Percentiles rank a stretch among this genome's conserved stretches.
Conservation (phyloP, 1,139 yeast genomes). For the Yamadazyma oceani region DNA sequence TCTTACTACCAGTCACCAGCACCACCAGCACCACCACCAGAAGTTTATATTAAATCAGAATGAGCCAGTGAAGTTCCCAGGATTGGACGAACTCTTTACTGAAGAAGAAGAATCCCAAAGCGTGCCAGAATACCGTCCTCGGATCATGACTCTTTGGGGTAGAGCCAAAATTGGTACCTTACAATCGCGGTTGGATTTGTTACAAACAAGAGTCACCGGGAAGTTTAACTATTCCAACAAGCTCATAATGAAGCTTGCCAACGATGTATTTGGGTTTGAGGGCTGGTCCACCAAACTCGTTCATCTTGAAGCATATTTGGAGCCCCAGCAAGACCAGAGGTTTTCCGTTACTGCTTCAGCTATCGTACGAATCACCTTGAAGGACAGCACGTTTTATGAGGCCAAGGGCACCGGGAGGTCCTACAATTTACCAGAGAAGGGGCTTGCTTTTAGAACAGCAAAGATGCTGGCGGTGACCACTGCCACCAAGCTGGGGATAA, state of each 20-base stretch:
- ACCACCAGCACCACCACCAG: too few species aligned
- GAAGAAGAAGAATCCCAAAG: conserved; percentile 4
- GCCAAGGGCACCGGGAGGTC: conserved; percentile 44
- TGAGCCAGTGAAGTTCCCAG: conserved; percentile 9
- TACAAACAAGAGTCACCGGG: conserved; percentile 19
- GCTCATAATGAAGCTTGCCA: conserved; percentile 52
- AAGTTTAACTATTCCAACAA: conserved; percentile 16
- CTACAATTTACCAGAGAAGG: conserved; percentile 31
- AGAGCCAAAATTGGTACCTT: conserved; percentile 34
- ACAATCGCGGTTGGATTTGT: conserved; percentile 31
- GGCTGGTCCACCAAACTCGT: conserved; percentile 65
- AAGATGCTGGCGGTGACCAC: conserved; percentile 56
- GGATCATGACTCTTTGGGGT: conserved; percentile 25
- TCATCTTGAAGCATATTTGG: conserved; percentile 26
- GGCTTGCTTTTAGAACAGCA: conserved; percentile 41
- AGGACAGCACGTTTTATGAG: conserved; percentile 48
- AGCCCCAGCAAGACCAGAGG: conserved; percentile 16
- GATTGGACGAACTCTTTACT: conserved; percentile 9
- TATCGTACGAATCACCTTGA: conserved; percentile 38
- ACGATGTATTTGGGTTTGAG: conserved; percentile 60
- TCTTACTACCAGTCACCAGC: too few species aligned
- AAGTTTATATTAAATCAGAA: conserved; percentile 3
- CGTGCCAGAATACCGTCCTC: neutral
- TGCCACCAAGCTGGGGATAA: conserved; percentile 43
- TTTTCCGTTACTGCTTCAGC: conserved; percentile 27